A percentile compares a stretch with the other conserved stretches of the same genome.
phyloP scores from a whole-genome alignment of 2,329 filamentous ascomycete species.

The Colletotrichum sublineola region DNA sequence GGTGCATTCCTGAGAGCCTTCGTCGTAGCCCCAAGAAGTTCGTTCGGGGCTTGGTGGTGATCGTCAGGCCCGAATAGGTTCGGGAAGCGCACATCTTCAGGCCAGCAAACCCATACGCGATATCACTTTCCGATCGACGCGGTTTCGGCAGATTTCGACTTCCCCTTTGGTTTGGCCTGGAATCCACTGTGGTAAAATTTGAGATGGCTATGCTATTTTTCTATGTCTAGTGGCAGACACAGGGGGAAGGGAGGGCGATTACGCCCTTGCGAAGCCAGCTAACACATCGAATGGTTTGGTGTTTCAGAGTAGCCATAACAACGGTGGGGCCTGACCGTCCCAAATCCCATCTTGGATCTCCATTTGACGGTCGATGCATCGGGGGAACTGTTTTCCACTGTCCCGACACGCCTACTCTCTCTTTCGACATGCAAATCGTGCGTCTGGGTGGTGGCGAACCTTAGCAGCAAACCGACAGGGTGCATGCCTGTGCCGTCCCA shows the following conservation, averaged over 20 bases:
- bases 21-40: slow-evolving; percentile 9
- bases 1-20: slow-evolving; percentile 15
- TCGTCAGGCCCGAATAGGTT: slow-evolving; percentile 23
- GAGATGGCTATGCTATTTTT: slow-evolving; percentile 5
- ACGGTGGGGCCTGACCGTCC: slow-evolving; percentile 20
- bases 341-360: slow-evolving; percentile 17
- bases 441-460: slow-evolving; percentile 8
- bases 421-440: slow-evolving; percentile 13
- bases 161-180: slow-evolving; percentile 3
- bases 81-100: slow-evolving; percentile 6
- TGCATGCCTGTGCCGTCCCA: background rate
- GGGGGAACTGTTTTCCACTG: background rate
- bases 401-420: slow-evolving; percentile 1
- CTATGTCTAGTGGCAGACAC: background rate
- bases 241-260: background rate
- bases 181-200: slow-evolving; percentile 8
- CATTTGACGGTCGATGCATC: background rate
- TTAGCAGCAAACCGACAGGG: background rate
- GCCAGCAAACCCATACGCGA: slow-evolving; percentile 13
- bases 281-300: slow-evolving; percentile 14
- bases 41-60: slow-evolving; percentile 20
- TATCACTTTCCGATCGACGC: slow-evolving; percentile 18
- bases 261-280: slow-evolving; percentile 37
- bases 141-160: background rate
- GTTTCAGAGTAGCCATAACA: slow-evolving; percentile 31